Evolutionary conservation across 805 yeast genomes (phyloP).

Genomic region (Sungouiella blattae): DNA sequence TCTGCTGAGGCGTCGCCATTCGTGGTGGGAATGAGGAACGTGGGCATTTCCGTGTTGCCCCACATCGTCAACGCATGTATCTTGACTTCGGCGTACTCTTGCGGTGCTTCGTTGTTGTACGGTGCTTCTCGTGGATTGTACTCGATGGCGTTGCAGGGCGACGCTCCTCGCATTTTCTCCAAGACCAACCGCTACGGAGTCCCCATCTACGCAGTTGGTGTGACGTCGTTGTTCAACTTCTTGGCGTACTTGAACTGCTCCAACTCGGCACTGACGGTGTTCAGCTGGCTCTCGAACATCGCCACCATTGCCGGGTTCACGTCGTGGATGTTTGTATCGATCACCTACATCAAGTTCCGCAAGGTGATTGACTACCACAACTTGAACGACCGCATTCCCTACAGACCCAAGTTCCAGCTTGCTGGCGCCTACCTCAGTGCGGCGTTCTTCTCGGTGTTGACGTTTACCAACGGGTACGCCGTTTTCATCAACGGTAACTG

Average conservation of each 20-base stretch:
- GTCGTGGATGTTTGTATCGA: constrained; percentile 3
- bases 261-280: constrained; percentile 5
- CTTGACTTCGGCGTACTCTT: constrained; percentile 3
- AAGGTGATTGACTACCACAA: constrained; percentile 1
- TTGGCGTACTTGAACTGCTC: constrained; percentile 5
- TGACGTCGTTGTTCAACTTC: not conserved
- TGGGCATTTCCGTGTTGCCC: constrained; percentile 2
- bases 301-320: constrained; percentile 4
- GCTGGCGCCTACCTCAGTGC: not conserved
- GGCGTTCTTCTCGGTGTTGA: not conserved
- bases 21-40: constrained; percentile 3
- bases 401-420: not conserved
- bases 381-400: constrained; percentile 3
- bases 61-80: constrained; percentile 4
- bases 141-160: constrained; percentile 44
- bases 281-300: constrained; percentile 5
- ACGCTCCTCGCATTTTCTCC: constrained; percentile 47
- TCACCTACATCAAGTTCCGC: constrained; percentile 1
- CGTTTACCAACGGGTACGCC: constrained; percentile 4
- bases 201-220: constrained; percentile 1
- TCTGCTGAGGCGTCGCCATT: constrained; percentile 3
- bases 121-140: constrained; percentile 66
- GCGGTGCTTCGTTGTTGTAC: constrained; percentile 50
- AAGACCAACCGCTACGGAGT: constrained; percentile 5
- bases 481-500: constrained; percentile 4